These are phyloP conservation scores for Lithospermum erythrorhizon DNA, from an alignment of 257 asterid genomes.

Conservation along the genomic window DNA sequence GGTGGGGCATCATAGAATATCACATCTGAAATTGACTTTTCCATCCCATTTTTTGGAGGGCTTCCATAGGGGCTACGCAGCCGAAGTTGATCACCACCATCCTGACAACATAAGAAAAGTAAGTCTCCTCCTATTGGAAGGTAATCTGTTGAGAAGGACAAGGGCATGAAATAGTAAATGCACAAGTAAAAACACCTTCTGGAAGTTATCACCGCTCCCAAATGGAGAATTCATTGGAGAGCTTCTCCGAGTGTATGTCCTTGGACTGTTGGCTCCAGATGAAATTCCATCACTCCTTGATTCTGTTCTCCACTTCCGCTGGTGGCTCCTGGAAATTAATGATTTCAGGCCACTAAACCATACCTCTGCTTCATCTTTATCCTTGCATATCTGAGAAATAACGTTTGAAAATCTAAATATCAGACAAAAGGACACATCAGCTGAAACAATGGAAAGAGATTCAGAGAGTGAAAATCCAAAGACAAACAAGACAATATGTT, in stretches of 20 bases:
- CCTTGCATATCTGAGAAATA: conserved; percentile 68
- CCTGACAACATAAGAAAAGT: conserved; percentile 36
- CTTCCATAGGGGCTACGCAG: conserved; percentile 71
- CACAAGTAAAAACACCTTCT: conserved; percentile 37
- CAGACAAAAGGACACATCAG: conserved; percentile 12
- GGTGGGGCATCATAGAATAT: conserved; percentile 58
- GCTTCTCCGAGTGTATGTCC: conserved; percentile 70
- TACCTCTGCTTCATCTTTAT: conserved; percentile 95
- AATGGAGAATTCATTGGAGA: conserved; percentile 85
- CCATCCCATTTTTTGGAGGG: conserved; percentile 67
- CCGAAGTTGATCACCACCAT: conserved; percentile 52
- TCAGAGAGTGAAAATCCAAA: not conserved
- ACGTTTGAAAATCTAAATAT: not conserved
- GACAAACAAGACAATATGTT: not conserved
- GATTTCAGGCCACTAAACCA: conserved; percentile 96
- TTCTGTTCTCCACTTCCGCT: conserved; percentile 74
- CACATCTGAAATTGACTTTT: conserved; percentile 66
- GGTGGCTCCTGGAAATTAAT: conserved; percentile 65
- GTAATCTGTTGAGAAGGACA: not conserved
- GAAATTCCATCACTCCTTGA: conserved; percentile 81
- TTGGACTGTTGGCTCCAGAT: conserved; percentile 84
- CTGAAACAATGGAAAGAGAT: not conserved
- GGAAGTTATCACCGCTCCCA: conserved; percentile 59
- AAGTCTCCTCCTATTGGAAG: conserved; percentile 15
- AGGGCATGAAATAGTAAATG: not conserved